phyloP scores from a whole-genome alignment of 2,329 filamentous ascomycete species.

The Epichloe gansuensis region DNA sequence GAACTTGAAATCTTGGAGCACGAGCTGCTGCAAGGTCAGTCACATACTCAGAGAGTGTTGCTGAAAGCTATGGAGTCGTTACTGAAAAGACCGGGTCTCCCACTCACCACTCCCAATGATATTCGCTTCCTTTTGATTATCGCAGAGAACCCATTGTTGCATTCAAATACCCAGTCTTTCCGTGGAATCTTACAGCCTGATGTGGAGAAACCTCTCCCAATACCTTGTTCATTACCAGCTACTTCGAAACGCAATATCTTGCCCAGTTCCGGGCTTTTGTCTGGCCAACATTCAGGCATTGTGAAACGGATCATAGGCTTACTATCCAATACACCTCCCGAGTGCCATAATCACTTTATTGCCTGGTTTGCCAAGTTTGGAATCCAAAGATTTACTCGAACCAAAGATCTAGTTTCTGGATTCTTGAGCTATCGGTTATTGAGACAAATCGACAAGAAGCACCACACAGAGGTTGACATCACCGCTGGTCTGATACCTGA shows the following conservation, averaged over 20 bases:
- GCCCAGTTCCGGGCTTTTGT: constrained; percentile 29
- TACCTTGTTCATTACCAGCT: background rate
- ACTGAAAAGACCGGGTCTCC: constrained; percentile 65
- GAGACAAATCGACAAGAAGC: constrained; percentile 56
- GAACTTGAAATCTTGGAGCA: constrained; percentile 34
- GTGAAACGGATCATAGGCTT: constrained; percentile 77
- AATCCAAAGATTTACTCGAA: constrained; percentile 52
- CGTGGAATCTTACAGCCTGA: constrained; percentile 27
- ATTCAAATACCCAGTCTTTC: constrained; percentile 30
- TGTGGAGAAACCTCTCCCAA: background rate
- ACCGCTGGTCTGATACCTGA: constrained; percentile 61
- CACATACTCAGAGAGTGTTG: constrained; percentile 56
- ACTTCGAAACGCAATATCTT: background rate
- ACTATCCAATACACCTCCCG: constrained; percentile 60
- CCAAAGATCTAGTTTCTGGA: constrained; percentile 64
- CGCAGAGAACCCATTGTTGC: constrained; percentile 65
- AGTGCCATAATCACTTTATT: constrained; percentile 66
- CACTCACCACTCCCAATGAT: constrained; percentile 55
- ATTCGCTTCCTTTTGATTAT: constrained; percentile 69
- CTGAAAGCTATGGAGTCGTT: constrained; percentile 70
- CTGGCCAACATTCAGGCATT: constrained; percentile 67
- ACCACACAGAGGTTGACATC: constrained; percentile 45
- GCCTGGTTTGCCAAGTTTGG: constrained; percentile 67
- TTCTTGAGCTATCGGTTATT: constrained; percentile 74
- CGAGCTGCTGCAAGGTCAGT: constrained; percentile 44